These are phyloP conservation scores for Zygoascus ofunaensis DNA, from an alignment of 805 yeast genomes.

Conservation along the genomic window DNA sequence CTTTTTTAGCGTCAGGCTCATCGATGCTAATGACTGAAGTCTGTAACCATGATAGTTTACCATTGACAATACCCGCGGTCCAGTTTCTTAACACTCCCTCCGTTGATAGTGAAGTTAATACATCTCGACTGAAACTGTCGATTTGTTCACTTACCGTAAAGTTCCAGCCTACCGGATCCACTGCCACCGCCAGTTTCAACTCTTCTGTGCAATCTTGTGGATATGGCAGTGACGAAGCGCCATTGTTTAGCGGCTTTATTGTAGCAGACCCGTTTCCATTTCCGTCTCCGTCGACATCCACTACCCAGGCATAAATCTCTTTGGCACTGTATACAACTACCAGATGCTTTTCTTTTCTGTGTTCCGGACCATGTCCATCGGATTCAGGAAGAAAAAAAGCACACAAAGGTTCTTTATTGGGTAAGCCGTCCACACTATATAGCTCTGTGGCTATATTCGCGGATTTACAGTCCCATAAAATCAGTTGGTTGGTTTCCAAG, in stretches of 20 bases:
- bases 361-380: background rate
- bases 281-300: conserved; percentile 9
- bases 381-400: conserved; percentile 33
- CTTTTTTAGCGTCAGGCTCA: conserved; percentile 39
- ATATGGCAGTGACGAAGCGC: conserved; percentile 15
- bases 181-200: conserved; percentile 41
- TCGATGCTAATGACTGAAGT: conserved; percentile 47
- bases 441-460: conserved; percentile 7
- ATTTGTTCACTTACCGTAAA: conserved; percentile 28
- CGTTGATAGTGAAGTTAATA: conserved; percentile 50
- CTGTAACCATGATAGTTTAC: conserved; percentile 43
- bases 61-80: conserved; percentile 30
- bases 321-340: conserved; percentile 18
- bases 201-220: conserved; percentile 21
- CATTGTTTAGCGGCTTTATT: conserved; percentile 12
- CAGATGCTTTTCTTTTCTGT: conserved; percentile 6
- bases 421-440: background rate
- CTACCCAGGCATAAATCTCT: conserved; percentile 18
- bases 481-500: conserved; percentile 32
- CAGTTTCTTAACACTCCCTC: conserved; percentile 43
- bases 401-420: conserved; percentile 17
- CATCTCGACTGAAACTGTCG: conserved; percentile 33
- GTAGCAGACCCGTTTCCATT: background rate
- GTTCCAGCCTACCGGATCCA: conserved; percentile 60
- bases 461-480: conserved; percentile 52